phyloP scores from a whole-genome alignment of 2,329 filamentous ascomycete species.

The Botrytis cinerea region DNA sequence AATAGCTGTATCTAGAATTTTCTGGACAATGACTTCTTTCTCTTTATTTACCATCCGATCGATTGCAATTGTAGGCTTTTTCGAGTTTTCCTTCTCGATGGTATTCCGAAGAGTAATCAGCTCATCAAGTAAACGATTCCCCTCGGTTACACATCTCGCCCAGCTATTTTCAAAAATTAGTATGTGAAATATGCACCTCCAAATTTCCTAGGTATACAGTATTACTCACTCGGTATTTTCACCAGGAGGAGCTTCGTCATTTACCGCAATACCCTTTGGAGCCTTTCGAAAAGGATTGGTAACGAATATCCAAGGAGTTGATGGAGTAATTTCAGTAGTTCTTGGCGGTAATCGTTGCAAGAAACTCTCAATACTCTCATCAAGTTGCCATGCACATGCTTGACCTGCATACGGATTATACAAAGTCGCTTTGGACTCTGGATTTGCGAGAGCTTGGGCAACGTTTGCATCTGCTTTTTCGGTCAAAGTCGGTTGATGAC shows the following conservation, averaged over 20 bases:
- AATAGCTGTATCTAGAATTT: conserved; percentile 63
- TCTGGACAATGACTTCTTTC: conserved; percentile 50
- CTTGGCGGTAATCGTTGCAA: conserved; percentile 67
- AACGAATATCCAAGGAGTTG: conserved; percentile 71
- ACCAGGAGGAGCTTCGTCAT: conserved; percentile 34
- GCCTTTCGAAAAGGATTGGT: conserved; percentile 58
- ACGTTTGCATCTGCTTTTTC: conserved; percentile 41
- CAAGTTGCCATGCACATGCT: conserved; percentile 59
- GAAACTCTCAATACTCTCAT: conserved; percentile 66
- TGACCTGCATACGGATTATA: conserved; percentile 62
- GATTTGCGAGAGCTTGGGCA: conserved; percentile 25
- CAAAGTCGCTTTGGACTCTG: conserved; percentile 34
- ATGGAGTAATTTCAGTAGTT: conserved; percentile 50
- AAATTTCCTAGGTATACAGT: not conserved
- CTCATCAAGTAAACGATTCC: conserved; percentile 40
- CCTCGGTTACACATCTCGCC: conserved; percentile 30
- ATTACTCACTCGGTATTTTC: conserved; percentile 30
- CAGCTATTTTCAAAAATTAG: conserved; percentile 7
- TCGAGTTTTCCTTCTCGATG: conserved; percentile 49
- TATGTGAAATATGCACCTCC: not conserved
- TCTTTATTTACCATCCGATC: conserved; percentile 32
- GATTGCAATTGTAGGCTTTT: conserved; percentile 29
- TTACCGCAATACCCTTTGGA: conserved; percentile 32
- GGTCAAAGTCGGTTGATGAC: conserved; percentile 41
- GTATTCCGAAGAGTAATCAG: conserved; percentile 46